These are phyloP conservation scores for Torulaspora gathmanii DNA, from an alignment of 805 yeast genomes.

Conservation along the genomic window DNA sequence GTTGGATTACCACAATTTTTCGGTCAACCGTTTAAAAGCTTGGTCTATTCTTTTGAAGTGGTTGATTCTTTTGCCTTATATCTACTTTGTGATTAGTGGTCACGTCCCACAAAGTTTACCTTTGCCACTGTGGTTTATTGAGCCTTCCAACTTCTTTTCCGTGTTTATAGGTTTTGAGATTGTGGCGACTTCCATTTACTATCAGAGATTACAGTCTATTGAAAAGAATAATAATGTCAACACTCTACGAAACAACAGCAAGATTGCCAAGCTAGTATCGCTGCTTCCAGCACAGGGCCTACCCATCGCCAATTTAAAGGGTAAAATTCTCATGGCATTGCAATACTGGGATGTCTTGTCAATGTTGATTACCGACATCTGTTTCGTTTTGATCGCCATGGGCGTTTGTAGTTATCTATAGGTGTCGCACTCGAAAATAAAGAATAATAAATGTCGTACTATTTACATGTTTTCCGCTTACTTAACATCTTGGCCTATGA, in stretches of 20 bases:
- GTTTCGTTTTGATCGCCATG: slow-evolving; percentile 31
- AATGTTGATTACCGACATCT: slow-evolving; percentile 32
- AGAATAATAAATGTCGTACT: slow-evolving; percentile 1
- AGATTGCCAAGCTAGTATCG: slow-evolving; percentile 28
- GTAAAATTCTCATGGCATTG: slow-evolving; percentile 24
- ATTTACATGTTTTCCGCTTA: slow-evolving; percentile 9
- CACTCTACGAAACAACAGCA: slow-evolving; percentile 28
- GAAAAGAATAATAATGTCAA: slow-evolving; percentile 27
- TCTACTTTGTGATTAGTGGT: slow-evolving; percentile 26
- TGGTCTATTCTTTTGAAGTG: slow-evolving; percentile 32
- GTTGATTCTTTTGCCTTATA: slow-evolving; percentile 31
- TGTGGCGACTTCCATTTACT: slow-evolving; percentile 33
- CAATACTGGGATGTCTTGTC: slow-evolving; percentile 36
- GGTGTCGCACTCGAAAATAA: slow-evolving; percentile 4
- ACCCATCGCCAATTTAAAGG: slow-evolving; percentile 30
- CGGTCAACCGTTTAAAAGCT: slow-evolving; percentile 31
- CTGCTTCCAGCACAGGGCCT: slow-evolving; percentile 36
- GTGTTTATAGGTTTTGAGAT: slow-evolving; percentile 35
- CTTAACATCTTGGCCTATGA: slow-evolving; percentile 59
- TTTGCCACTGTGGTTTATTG: slow-evolving; percentile 11
- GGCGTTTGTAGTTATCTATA: slow-evolving; percentile 28
- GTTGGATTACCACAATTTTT: slow-evolving; percentile 27
- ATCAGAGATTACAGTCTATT: slow-evolving; percentile 27
- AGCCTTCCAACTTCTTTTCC: slow-evolving; percentile 34
- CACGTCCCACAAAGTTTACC: neutral